Evolutionary conservation across 2,329 filamentous ascomycete species (phyloP).

Genomic region (Verticillium isaacii): DNA sequence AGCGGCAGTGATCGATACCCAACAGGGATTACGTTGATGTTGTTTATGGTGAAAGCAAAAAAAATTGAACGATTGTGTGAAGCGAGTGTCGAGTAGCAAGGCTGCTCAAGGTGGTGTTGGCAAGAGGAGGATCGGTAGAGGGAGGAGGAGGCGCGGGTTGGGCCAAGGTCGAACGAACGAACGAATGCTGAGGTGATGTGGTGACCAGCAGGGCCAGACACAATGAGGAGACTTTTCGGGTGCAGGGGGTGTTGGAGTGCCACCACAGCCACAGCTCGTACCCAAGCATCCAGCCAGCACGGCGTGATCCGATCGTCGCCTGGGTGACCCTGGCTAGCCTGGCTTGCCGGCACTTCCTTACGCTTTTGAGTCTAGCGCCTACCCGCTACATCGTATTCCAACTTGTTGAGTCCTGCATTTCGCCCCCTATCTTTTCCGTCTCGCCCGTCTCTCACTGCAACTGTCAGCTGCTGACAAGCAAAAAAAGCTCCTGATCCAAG

Average conservation of each 20-base stretch:
- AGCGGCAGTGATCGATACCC: not conserved
- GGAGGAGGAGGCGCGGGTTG: not conserved
- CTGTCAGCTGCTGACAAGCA: not conserved
- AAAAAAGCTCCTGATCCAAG: not conserved
- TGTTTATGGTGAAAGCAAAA: not conserved
- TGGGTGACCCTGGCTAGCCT: conserved; percentile 1
- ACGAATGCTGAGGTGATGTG: not conserved
- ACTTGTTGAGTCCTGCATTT: not conserved
- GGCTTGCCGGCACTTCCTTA: not conserved
- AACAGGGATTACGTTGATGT: not conserved
- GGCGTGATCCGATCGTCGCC: not conserved
- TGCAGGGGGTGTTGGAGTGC: not conserved
- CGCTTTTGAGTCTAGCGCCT: not conserved
- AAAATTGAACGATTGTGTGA: not conserved
- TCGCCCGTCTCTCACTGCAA: not conserved
- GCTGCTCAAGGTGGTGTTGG: not conserved
- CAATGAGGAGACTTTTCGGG: not conserved
- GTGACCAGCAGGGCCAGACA: not conserved
- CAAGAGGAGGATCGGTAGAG: not conserved
- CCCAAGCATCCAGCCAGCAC: not conserved
- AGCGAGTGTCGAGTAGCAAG: not conserved
- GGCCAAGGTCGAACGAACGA: not conserved
- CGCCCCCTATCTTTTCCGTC: not conserved
- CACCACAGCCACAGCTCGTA: not conserved
- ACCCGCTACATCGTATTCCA: conserved; percentile 1